Conservation (phyloP, 371 early-diverging fungal species). For the Mortierella sp. region DNA sequence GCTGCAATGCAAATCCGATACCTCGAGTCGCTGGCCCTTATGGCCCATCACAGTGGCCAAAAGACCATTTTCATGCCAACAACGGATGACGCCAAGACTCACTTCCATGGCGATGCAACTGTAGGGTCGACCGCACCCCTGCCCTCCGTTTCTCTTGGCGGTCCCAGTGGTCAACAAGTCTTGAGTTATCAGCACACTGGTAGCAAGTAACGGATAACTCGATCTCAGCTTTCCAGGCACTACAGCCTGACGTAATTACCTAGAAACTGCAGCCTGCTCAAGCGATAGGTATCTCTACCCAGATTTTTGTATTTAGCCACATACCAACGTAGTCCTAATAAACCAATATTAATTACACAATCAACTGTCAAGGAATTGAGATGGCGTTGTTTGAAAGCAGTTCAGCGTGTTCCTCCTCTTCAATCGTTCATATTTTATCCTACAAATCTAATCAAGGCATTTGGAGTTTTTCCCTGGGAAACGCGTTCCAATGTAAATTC, state of each 20-base stretch:
- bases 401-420: not conserved
- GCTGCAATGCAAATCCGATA: constrained; percentile 82
- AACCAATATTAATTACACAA: not conserved
- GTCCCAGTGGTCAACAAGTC: constrained; percentile 16
- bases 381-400: not conserved
- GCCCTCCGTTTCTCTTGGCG: constrained; percentile 22
- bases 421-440: no score
- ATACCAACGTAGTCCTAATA: not conserved
- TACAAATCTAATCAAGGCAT: no score
- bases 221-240: no score
- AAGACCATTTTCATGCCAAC: constrained; percentile 81
- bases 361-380: not conserved
- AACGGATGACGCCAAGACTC: constrained; percentile 27
- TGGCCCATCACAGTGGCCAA: constrained; percentile 74
- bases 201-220: not conserved
- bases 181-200: constrained; percentile 28
- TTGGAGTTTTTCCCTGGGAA: no score
- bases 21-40: constrained; percentile 84
- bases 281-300: not conserved
- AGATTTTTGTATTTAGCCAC: not conserved
- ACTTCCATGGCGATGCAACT: constrained; percentile 17
- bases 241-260: no score
- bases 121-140: not conserved
- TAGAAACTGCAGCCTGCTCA: not conserved
- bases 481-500: constrained; percentile 2